phyloP scores from a whole-genome alignment of 2,329 filamentous ascomycete genomes.

The Sarocladiaceae sp. region DNA sequence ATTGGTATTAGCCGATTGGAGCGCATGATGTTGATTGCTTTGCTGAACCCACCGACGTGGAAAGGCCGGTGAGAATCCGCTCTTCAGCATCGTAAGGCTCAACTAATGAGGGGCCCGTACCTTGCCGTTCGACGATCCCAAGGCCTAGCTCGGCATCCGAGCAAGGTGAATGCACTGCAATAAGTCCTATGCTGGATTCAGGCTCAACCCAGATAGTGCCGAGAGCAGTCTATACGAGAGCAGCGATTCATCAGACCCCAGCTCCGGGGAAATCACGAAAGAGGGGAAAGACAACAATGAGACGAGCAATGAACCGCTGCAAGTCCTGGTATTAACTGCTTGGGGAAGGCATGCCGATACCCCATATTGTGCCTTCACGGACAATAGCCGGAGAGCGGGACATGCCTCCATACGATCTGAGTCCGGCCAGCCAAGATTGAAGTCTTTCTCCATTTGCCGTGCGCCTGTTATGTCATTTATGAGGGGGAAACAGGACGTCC shows the following conservation, averaged over 20 bases:
- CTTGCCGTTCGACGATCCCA: too few species aligned
- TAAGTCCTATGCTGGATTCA: not conserved
- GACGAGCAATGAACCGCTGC: too few species aligned
- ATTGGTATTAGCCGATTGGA: constrained; percentile 7
- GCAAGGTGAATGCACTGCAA: not conserved
- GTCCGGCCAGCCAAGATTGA: not conserved
- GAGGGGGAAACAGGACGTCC: not conserved
- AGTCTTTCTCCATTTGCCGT: too few species aligned
- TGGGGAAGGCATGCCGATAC: constrained; percentile 4
- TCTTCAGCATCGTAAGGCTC: too few species aligned
- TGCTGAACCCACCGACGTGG: too few species aligned
- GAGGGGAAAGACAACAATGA: too few species aligned
- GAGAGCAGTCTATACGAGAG: not conserved
- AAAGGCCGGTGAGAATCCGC: too few species aligned
- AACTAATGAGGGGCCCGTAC: too few species aligned
- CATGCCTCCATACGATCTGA: not conserved
- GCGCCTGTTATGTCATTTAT: not conserved
- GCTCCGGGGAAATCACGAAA: too few species aligned
- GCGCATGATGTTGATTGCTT: too few species aligned
- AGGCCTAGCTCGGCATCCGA: not conserved
- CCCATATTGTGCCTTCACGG: not conserved
- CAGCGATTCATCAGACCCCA: not conserved
- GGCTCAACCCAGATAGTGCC: not conserved
- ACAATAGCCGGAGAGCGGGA: not conserved
- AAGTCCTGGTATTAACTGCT: not conserved